phyloP scores from a whole-genome alignment of 2,329 filamentous ascomycete species.

The Aspergillus fumigatiaffinis region DNA sequence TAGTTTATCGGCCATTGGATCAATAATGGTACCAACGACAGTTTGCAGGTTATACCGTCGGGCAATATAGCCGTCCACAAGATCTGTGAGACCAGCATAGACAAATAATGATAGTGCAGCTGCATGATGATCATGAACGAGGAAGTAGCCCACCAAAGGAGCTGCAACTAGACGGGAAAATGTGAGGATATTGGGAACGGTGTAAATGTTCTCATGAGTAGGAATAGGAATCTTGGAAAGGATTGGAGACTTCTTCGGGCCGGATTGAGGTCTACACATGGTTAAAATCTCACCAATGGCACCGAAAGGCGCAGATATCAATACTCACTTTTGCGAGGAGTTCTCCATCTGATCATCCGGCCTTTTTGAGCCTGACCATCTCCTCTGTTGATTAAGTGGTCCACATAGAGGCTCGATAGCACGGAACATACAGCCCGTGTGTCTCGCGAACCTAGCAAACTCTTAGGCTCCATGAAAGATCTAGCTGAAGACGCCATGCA shows the following conservation, averaged over 20 bases:
- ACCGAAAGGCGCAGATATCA: background rate
- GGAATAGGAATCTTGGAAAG: slow-evolving; percentile 30
- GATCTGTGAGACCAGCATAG: slow-evolving; percentile 86
- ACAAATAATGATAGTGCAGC: slow-evolving; percentile 81
- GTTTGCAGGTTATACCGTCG: slow-evolving; percentile 83
- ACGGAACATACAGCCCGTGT: background rate
- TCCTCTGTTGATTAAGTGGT: slow-evolving; percentile 13
- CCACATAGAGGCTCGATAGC: background rate
- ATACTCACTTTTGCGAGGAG: slow-evolving; percentile 15
- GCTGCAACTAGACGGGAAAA: slow-evolving; percentile 79
- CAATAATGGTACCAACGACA: slow-evolving; percentile 89
- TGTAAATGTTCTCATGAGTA: slow-evolving; percentile 87
- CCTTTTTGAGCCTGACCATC: slow-evolving; percentile 23
- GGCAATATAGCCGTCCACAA: slow-evolving; percentile 92
- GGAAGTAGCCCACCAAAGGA: slow-evolving; percentile 81
- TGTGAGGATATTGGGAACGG: slow-evolving; percentile 89
- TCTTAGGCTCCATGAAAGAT: background rate
- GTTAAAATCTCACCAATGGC: slow-evolving; percentile 2
- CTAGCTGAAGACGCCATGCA: background rate
- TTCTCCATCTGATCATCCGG: slow-evolving; percentile 14
- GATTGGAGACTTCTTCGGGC: slow-evolving; percentile 28
- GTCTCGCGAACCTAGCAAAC: background rate
- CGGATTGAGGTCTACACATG: slow-evolving; percentile 12
- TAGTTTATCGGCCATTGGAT: slow-evolving; percentile 94
- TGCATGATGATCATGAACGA: slow-evolving; percentile 75